A percentile compares a stretch with the other conserved stretches of the same genome.
Evolutionary conservation across 805 yeast genomes (phyloP).

Genomic region (Ogataea angusta): DNA sequence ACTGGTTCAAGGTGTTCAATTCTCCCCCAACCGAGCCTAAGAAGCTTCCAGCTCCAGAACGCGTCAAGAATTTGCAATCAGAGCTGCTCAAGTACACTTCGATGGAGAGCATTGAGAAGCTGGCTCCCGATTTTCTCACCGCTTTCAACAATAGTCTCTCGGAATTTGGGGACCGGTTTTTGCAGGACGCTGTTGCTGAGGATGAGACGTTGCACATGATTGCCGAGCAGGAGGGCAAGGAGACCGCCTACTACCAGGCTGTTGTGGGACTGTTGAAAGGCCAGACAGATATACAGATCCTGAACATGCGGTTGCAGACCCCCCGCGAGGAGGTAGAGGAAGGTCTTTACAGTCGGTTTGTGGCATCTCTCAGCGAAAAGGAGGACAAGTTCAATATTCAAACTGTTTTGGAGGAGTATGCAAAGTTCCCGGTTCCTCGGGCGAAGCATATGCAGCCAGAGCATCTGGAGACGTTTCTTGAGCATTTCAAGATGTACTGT

Average conservation of each 20-base stretch:
- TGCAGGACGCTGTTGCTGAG: constrained; percentile 16
- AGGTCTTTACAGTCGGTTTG: constrained; percentile 12
- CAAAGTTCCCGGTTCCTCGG: constrained; percentile 22
- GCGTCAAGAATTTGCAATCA: constrained; percentile 13
- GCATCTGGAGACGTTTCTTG: constrained; percentile 21
- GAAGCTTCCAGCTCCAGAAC: neutral
- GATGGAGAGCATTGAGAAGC: constrained; percentile 12
- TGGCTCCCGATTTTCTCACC: constrained; percentile 20
- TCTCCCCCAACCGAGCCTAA: neutral
- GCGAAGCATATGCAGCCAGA: constrained; percentile 17
- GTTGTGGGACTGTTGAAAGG: constrained; percentile 18
- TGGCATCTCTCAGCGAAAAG: constrained; percentile 7
- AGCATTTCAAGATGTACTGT: constrained; percentile 10
- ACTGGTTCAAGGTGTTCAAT: constrained; percentile 15
- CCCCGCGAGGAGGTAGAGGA: constrained; percentile 11
- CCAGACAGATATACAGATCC: constrained; percentile 11
- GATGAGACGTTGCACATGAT: constrained; percentile 14
- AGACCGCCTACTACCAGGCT: constrained; percentile 20
- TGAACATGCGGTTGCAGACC: constrained; percentile 10
- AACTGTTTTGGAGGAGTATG: constrained; percentile 13
- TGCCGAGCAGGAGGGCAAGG: constrained; percentile 14
- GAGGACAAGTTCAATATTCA: constrained; percentile 4
- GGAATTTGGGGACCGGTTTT: constrained; percentile 22
- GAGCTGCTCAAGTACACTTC: constrained; percentile 16
- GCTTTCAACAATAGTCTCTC: constrained; percentile 11